Base-by-base conservation (phyloP, 805 yeast species). In the Aciculoconidium aculeatum region DNA sequence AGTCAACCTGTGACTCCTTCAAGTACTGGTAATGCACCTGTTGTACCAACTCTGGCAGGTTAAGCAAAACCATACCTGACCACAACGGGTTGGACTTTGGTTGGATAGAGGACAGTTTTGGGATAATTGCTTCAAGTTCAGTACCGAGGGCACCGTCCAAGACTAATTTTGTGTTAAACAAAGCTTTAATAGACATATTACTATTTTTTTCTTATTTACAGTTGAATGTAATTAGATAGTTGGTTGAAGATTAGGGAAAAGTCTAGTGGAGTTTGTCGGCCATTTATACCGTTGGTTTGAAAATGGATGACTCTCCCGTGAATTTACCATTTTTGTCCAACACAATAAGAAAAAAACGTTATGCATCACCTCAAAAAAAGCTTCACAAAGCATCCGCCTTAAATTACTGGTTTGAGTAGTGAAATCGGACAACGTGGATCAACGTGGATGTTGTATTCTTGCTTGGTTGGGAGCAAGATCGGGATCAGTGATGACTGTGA, bases 41-140 rank as follows among this genome's bases (percentile, higher is more conserved):
- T 24, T 55, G 50, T 12, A 80, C 58, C 16, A 58, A 55, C 10
- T 56, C 47, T 2, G 77, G 74, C 24, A 64, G 40, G 4, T 55
- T 49, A 6, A 71, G 33, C 11, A 77, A 55, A 1, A 75, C 75
- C 18, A 62, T 42, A 0, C 82, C 77, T 0, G 82, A 73, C 87
- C 88, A 80, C 7, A 80, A 57, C 7, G 63, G 61, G 22, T 70
- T 65, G 20, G 32, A 29, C 17, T 42, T 43, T 7, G 58, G 50
- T 17, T 48, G 49, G 27, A 42, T 32, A 5, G 30, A 28, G 7
- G 41, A 31, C 18, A 39, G 38, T 15, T 31, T 29, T 2, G 45
- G 37, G 1, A 56, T 49, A 13, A 45, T 30, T 4, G 34, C 36
- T 23, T 44, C 44, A 12, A 40, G 32, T 22, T 38, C 40, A 5